These are phyloP conservation scores for Clonostachys solani DNA, from an alignment of 2,329 filamentous ascomycete species.

Conservation along the genomic window DNA sequence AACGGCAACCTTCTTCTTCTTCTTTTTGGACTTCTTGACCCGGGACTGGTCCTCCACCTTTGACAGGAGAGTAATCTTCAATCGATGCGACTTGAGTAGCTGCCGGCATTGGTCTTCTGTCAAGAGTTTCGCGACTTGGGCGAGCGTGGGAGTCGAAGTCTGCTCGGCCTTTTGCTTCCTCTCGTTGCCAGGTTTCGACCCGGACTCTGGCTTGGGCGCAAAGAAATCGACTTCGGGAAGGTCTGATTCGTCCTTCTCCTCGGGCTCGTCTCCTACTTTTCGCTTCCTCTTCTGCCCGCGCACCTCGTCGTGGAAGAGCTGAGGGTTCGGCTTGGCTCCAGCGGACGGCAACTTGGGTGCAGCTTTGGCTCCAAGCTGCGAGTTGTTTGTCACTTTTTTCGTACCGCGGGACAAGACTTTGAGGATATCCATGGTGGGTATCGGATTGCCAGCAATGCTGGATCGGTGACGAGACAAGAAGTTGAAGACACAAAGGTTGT, in stretches of 20 bases:
- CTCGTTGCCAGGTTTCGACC: conserved; percentile 27
- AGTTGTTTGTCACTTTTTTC: conserved; percentile 44
- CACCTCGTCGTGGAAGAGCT: conserved; percentile 61
- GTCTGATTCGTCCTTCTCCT: conserved; percentile 19
- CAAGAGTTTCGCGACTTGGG: conserved; percentile 29
- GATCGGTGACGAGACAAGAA: too few species aligned
- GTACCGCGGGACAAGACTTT: conserved; percentile 69
- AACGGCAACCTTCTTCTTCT: conserved; percentile 44
- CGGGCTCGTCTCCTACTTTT: conserved; percentile 14
- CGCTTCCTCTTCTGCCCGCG: conserved; percentile 53
- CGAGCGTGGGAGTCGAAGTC: background rate
- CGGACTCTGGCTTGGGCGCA: conserved; percentile 35
- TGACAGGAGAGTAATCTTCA: conserved; percentile 78
- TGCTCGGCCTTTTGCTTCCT: conserved; percentile 18
- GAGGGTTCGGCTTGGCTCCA: conserved; percentile 60
- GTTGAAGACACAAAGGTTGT: too few species aligned
- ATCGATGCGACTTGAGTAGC: conserved; percentile 72
- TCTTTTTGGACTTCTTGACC: conserved; percentile 53
- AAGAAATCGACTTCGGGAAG: conserved; percentile 56
- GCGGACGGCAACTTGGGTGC: conserved; percentile 55
- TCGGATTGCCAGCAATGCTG: too few species aligned
- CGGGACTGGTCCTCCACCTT: conserved; percentile 35
- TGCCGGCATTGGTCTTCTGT: conserved; percentile 69
- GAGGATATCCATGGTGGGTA: conserved; percentile 60
- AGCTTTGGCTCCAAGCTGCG: conserved; percentile 17